Evolutionary conservation across 169 alveolate species (phyloP), one percentile per base, ranked within the genome.

Genomic region (Babesia caballi): DNA sequence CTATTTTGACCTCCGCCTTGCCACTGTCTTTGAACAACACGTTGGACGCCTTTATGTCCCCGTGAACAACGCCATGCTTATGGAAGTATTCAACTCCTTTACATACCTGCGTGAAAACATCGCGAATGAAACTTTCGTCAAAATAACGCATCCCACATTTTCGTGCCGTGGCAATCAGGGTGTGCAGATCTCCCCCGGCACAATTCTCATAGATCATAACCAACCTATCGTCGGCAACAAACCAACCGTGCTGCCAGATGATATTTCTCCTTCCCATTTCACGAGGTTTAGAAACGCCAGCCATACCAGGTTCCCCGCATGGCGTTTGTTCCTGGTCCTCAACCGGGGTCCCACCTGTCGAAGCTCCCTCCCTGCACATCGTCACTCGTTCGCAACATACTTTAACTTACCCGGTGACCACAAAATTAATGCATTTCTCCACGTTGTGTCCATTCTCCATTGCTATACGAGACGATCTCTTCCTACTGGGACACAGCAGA

Each of bases 31-130:
- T 54, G 32, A 68, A 68, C 15, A 68, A 6, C 0, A 68, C 32
- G 25, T 68, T 68, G 15, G 80, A 51, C 4, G 80, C 59, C 50
- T 68, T 68, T 14, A 68, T 54, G 30, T 68, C 80, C 35, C 80
- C 80, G 21, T 68, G 80, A 0, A 53, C 54, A 23, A 68, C 8
- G 11, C 32, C 19, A 5, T 42, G 52, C 1, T 17, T 0, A 32
- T 68, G 80, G 28, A 68, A 14, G 27, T 53, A 68, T 9, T 23
- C 54, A 28, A 68, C 32, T 12, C 69, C 80, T 25, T 7, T 21
- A 21, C 66, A 54, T 28, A 68, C 30, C 33, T 68, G 80, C 6
- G 50, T 19, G 25, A 68, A 53, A 17, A 68, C 49, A 35, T 32
- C 19, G n/a, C 5, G 2, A 23, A 68, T 52, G 23, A 49, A 47